Conservation (phyloP, 2,329 filamentous ascomycete genomes). For the Botrytis medusae region DNA sequence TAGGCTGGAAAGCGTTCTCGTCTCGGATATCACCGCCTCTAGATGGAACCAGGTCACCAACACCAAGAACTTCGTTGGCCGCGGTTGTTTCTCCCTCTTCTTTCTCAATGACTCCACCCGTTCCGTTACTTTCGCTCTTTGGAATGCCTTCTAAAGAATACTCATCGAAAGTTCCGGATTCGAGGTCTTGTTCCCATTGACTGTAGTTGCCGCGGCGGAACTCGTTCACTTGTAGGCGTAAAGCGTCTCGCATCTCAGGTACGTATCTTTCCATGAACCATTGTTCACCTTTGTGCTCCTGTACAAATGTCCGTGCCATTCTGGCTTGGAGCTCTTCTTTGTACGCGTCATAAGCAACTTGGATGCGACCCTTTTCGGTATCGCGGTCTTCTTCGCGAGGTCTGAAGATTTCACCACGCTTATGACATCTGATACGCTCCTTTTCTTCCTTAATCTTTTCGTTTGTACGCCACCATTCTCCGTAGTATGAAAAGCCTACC, state of each 20-base stretch:
- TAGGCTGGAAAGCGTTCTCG: constrained; percentile 83
- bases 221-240: constrained; percentile 74
- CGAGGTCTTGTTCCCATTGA: constrained; percentile 87
- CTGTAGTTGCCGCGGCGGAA: constrained; percentile 76
- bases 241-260: constrained; percentile 72
- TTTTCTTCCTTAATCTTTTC: constrained; percentile 81
- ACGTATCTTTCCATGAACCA: constrained; percentile 98
- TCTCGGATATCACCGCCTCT: constrained; percentile 85
- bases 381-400: constrained; percentile 74
- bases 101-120: constrained; percentile 82
- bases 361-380: constrained; percentile 76
- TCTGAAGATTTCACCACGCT: constrained; percentile 63
- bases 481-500: constrained; percentile 82
- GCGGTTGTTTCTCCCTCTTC: constrained; percentile 94
- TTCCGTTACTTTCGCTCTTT: constrained; percentile 87
- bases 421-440: constrained; percentile 68
- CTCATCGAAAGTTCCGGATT: constrained; percentile 84
- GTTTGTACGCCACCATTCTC: constrained; percentile 83
- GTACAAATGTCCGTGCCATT: constrained; percentile 88
- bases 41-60: constrained; percentile 84
- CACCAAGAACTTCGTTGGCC: constrained; percentile 86
- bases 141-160: constrained; percentile 93
- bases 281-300: constrained; percentile 90
- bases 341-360: constrained; percentile 65
- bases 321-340: constrained; percentile 69